A percentile compares a stretch with the other conserved stretches of the same genome.
These are phyloP conservation scores for Neoarthrinium moseri DNA, from an alignment of 2,329 filamentous ascomycete species.

Conservation along the genomic window DNA sequence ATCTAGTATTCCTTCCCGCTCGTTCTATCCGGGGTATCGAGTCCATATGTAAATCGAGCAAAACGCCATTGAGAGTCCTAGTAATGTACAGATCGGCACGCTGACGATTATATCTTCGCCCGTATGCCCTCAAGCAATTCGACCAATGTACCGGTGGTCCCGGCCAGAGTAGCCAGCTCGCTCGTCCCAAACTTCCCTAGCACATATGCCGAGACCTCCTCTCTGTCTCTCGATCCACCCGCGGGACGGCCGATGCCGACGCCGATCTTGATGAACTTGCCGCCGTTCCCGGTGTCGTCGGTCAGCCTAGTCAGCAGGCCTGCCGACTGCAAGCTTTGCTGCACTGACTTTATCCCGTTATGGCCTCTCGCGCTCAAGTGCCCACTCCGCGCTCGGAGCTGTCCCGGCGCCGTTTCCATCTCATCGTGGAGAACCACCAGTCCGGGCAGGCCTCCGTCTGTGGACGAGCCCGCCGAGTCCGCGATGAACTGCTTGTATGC, in stretches of 20 bases:
- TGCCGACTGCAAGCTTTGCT: conserved; percentile 9
- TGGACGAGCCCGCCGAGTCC: background rate
- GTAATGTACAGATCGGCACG: no score
- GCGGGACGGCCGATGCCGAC: conserved; percentile 10
- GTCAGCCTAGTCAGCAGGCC: conserved; percentile 1
- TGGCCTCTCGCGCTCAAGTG: conserved; percentile 10
- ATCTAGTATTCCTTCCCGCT: no score
- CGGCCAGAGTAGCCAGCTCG: background rate
- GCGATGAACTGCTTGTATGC: conserved; percentile 7
- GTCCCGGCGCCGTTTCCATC: conserved; percentile 9
- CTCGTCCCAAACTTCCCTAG: background rate
- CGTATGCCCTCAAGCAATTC: conserved; percentile 3
- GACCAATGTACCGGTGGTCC: background rate
- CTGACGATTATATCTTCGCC: no score
- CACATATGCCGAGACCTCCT: conserved; percentile 8
- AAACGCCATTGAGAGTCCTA: no score
- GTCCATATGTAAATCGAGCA: no score
- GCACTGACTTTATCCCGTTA: conserved; percentile 12
- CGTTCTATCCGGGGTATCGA: no score
- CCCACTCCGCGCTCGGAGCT: conserved; percentile 5
- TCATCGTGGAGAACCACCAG: conserved; percentile 12
- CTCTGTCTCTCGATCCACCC: background rate
- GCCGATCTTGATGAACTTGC: conserved; percentile 8
- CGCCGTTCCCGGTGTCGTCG: background rate
- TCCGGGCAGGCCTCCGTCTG: background rate